Evolutionary conservation across 1,284 basidiomycete genomes (phyloP).

Genomic region (Gymnopus androsaceus): DNA sequence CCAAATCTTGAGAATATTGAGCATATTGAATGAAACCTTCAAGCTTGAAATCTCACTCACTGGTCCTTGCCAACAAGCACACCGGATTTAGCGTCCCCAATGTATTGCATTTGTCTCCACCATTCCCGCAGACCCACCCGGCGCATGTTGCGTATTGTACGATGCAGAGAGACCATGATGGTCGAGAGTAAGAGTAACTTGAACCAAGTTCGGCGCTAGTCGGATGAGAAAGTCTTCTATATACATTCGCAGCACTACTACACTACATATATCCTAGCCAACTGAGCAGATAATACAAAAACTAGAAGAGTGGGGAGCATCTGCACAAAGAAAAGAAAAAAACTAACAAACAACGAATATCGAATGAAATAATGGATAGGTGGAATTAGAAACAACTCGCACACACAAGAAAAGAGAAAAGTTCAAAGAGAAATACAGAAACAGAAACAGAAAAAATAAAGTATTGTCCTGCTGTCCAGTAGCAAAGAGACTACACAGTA

Average conservation of each 20-base stretch:
- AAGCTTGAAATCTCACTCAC: slow-evolving; percentile 46
- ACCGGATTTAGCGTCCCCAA: slow-evolving; percentile 89
- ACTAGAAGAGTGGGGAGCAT: slow-evolving; percentile 6
- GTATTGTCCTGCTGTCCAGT: too few species aligned
- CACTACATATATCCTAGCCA: slow-evolving; percentile 10
- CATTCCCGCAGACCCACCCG: slow-evolving; percentile 79
- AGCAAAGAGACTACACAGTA: background rate
- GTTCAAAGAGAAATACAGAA: too few species aligned
- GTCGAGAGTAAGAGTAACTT: slow-evolving; percentile 8
- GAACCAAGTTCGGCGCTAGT: slow-evolving; percentile 10
- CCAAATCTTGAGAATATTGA: slow-evolving; percentile 66
- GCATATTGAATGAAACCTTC: slow-evolving; percentile 8
- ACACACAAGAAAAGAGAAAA: background rate
- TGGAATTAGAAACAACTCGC: slow-evolving; percentile 1
- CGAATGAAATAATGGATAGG: slow-evolving; percentile 19
- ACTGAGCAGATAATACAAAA: slow-evolving; percentile 14
- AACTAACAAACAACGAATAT: slow-evolving; percentile 12
- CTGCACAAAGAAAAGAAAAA: slow-evolving; percentile 6
- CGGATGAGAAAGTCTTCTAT: too few species aligned
- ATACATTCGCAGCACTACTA: slow-evolving; percentile 13
- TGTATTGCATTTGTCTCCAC: slow-evolving; percentile 86
- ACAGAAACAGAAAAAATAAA: too few species aligned
- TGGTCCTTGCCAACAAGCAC: slow-evolving; percentile 79
- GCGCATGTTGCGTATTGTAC: slow-evolving; percentile 76
- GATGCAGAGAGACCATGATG: slow-evolving; percentile 70